Evolutionary conservation across 352 stramenopile genomes (phyloP).

Genomic region (Globisporangium uncinulatum): DNA sequence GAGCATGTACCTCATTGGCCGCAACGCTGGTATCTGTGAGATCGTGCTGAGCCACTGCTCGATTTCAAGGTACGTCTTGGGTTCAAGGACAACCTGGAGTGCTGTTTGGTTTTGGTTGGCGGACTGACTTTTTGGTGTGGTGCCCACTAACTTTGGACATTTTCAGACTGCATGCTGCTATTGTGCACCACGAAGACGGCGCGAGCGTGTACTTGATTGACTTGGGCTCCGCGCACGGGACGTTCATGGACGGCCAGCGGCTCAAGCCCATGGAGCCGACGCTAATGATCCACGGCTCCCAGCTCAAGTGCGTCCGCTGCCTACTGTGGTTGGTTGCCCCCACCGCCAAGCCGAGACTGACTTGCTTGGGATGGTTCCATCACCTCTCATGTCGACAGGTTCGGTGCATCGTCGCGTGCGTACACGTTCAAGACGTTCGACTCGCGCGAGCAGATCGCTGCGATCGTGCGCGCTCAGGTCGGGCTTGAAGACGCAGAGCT

Average conservation of each 20-base stretch:
- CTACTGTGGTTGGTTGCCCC: background rate
- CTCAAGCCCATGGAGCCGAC: constrained; percentile 62
- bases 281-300: constrained; percentile 51
- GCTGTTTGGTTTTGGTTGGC: too few species aligned
- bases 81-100: too few species aligned
- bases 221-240: constrained; percentile 71
- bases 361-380: background rate
- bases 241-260: constrained; percentile 61
- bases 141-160: too few species aligned
- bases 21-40: constrained; percentile 69
- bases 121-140: too few species aligned
- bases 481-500: constrained; percentile 52
- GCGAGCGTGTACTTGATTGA: constrained; percentile 67
- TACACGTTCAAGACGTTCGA: constrained; percentile 85
- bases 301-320: constrained; percentile 32
- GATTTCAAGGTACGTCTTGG: constrained; percentile 39
- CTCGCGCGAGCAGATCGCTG: constrained; percentile 64
- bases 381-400: constrained; percentile 16
- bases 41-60: constrained; percentile 82
- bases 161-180: constrained; percentile 51
- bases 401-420: constrained; percentile 69
- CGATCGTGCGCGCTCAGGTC: constrained; percentile 43
- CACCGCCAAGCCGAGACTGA: background rate
- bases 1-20: constrained; percentile 65
- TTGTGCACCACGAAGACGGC: constrained; percentile 74